These are phyloP conservation scores for Trichoderma breve DNA, from an alignment of 2,329 filamentous ascomycete genomes.

Conservation along the genomic window DNA sequence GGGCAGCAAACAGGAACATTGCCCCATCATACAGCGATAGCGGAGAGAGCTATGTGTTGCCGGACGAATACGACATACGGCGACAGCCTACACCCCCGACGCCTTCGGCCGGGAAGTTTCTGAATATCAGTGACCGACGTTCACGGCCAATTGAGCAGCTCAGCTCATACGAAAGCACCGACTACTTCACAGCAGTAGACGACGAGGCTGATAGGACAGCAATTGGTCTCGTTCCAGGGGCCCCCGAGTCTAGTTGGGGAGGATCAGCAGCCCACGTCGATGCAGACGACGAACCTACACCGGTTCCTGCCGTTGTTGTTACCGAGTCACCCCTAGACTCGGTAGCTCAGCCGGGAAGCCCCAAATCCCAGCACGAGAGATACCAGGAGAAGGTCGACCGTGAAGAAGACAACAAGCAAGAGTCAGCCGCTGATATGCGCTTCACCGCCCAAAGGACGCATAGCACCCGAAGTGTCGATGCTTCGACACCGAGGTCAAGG, in stretches of 20 bases:
- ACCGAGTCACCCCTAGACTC: background rate
- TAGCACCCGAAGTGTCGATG: background rate
- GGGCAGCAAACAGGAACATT: conserved; percentile 40
- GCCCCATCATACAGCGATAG: conserved; percentile 41
- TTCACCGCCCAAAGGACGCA: background rate
- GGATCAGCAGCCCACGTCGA: background rate
- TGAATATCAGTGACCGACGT: conserved; percentile 15
- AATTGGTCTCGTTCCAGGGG: background rate
- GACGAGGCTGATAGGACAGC: background rate
- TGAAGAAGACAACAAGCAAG: background rate
- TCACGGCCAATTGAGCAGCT: background rate
- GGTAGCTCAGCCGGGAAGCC: background rate
- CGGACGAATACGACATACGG: conserved; percentile 15
- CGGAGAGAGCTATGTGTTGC: conserved; percentile 26
- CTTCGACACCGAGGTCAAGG: background rate
- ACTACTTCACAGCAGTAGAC: conserved; percentile 2
- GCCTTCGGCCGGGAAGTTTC: conserved; percentile 14
- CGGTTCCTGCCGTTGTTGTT: conserved; percentile 2
- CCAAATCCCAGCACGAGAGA: background rate
- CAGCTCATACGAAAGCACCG: background rate
- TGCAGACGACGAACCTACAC: background rate
- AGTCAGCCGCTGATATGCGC: background rate
- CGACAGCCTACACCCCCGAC: conserved; percentile 22
- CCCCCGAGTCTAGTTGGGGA: background rate
- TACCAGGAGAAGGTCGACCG: background rate